Evolutionary conservation across 2,329 filamentous ascomycete genomes (phyloP).

Genomic region (Tolypocladium guangdongense): DNA sequence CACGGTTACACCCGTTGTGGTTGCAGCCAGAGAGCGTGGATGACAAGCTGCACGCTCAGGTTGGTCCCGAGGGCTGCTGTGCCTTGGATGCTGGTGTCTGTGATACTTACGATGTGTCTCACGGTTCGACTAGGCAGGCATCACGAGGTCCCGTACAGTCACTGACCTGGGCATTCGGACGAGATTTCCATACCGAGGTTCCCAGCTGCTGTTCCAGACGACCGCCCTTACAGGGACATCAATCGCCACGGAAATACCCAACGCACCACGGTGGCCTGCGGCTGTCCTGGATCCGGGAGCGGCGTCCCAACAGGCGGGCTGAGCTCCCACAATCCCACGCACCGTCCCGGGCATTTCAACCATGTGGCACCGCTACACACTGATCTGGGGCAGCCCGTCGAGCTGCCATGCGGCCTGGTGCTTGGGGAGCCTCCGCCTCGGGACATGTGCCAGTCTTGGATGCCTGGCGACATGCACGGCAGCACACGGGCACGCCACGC

Average conservation of each 20-base stretch:
- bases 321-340: not conserved
- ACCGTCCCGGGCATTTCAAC: not conserved
- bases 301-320: not conserved
- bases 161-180: not conserved
- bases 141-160: too few species aligned
- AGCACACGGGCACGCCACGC: not conserved
- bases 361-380: not conserved
- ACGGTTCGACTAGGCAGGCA: not conserved
- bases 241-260: not conserved
- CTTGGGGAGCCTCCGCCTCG: not conserved
- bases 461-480: not conserved
- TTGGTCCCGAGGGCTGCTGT: not conserved
- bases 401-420: not conserved
- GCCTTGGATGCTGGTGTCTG: not conserved
- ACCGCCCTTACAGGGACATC: too few species aligned
- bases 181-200: not conserved
- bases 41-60: not conserved
- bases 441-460: conserved; percentile 3
- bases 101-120: not conserved
- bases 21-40: not conserved
- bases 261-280: not conserved
- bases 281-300: not conserved
- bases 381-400: not conserved
- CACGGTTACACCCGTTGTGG: not conserved
- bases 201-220: not conserved